Evolutionary conservation across 768 basidiomycete genomes (phyloP), one percentile per base, ranked within the genome.

Genomic region (Hirschioporus abietinus): DNA sequence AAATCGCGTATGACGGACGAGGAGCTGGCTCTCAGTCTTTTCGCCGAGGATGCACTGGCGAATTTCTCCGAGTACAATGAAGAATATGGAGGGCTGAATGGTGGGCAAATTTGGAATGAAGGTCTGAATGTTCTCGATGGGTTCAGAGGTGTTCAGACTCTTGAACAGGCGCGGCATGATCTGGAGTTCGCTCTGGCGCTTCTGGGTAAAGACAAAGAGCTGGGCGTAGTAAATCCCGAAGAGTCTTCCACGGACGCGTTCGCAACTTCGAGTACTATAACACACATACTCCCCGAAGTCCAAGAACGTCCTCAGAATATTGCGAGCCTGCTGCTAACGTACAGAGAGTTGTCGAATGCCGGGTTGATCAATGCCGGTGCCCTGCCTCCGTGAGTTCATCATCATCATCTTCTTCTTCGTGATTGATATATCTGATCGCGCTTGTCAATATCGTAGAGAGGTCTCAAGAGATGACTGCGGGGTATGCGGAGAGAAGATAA

Each of bases 11-110:
- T 73, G 7, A 73, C 77, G 0, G 85, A 88, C 69, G 79, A 81
- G 52, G 81, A 84, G 52, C 64, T 79, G 8, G 86, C 86, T 0
- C 73, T 83, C 8, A 74, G 76, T 42, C 58, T 82, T 0, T 83
- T 83, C 64, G 74, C 74, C 1, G 76, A 81, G 30, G 76, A 78
- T 18, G 64, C 82, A 6, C 66, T 76, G 58, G 66, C 81, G 3
- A 70, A 68, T 0, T 58, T 72, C n/a, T 71, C 80, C 27, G 71
- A 0, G 59, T 72, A n/a, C 71, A 80, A 35, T 71, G 75, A 1
- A 84, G 85, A 67, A 18, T 70, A 83, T 12, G 42, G 42, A 15
- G 84, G 85, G 0, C 73, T 71, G 64, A 84, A 81, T 66, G 68
- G 86, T 9, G 77, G 76, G n/a, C 69, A 69, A 5, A 82, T 83